A percentile compares a stretch with the other conserved stretches of the same genome.
These are phyloP conservation scores for Eragrostis tef DNA, from an alignment of 202 grass and related monocot species.

Conservation along the genomic window DNA sequence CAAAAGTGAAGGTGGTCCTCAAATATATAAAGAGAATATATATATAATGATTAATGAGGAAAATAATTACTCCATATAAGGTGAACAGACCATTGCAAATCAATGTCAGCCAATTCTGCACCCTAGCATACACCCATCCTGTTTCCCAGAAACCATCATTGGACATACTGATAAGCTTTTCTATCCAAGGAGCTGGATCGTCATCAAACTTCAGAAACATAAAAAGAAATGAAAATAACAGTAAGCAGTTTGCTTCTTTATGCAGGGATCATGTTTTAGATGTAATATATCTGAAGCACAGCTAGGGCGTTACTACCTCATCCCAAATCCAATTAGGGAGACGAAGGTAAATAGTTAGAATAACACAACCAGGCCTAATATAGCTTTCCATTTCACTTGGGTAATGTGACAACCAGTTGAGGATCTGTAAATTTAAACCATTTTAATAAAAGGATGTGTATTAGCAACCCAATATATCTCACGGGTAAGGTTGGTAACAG, in stretches of 20 bases:
- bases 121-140: conserved; percentile 74
- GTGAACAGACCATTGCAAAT: conserved; percentile 67
- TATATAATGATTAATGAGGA: not conserved
- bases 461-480: conserved; percentile 11
- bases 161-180: conserved; percentile 62
- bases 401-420: conserved; percentile 77
- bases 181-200: conserved; percentile 66
- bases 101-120: conserved; percentile 62
- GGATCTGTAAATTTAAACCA: conserved; percentile 57
- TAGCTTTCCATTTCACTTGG: conserved; percentile 92
- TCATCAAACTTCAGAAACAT: conserved; percentile 55
- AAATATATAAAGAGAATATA: not conserved
- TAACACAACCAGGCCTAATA: conserved; percentile 88
- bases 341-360: conserved; percentile 82
- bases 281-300: conserved; percentile 16
- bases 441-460: conserved; percentile 26
- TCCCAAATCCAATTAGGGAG: conserved; percentile 80
- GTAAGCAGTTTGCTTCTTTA: conserved; percentile 14
- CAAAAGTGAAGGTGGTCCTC: conserved; percentile 17
- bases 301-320: conserved; percentile 53
- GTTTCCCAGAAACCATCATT: conserved; percentile 60
- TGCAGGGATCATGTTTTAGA: conserved; percentile 13
- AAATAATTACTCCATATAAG: conserved; percentile 30
- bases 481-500: conserved; percentile 32
- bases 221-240: conserved; percentile 17